These are phyloP conservation scores for Phascolomyces articulosus DNA, from an alignment of 371 early-diverging fungal species.

Conservation along the genomic window DNA sequence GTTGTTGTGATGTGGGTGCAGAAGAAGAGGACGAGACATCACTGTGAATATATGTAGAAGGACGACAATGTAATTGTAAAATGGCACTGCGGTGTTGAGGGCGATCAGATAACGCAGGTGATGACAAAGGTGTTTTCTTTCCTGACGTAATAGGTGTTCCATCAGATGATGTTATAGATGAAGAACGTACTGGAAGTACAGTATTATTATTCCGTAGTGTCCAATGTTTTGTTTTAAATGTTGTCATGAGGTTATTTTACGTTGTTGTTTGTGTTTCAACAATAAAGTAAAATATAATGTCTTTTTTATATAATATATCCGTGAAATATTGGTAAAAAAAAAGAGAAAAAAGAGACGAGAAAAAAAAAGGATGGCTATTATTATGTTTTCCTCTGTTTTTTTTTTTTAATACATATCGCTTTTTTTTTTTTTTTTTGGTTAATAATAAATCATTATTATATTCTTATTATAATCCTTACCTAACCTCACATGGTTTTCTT, in stretches of 20 bases:
- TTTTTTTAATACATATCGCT: no score
- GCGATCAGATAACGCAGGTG: not conserved
- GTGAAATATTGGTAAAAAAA: not conserved
- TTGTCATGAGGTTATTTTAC: no score
- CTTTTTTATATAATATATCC: no score
- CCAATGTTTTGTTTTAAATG: not conserved
- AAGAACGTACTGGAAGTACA: slow-evolving; percentile 6
- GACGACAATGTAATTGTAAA: not conserved
- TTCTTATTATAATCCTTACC: no score
- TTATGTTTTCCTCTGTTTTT: no score
- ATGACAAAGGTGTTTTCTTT: not conserved
- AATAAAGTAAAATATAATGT: no score
- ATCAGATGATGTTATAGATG: slow-evolving; percentile 1
- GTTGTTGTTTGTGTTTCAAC: no score
- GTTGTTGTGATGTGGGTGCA: not conserved
- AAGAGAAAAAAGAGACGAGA: not conserved
- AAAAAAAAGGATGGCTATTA: not conserved
- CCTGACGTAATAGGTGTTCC: not conserved
- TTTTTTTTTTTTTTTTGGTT: no score
- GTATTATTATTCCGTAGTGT: not conserved
- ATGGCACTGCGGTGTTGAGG: not conserved
- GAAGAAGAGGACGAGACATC: not conserved
- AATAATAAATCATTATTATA: no score
- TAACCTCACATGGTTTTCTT: no score
- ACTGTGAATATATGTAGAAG: not conserved